Conservation (phyloP, 371 early-diverging fungal species). For the Lichtheimia ramosa region DNA sequence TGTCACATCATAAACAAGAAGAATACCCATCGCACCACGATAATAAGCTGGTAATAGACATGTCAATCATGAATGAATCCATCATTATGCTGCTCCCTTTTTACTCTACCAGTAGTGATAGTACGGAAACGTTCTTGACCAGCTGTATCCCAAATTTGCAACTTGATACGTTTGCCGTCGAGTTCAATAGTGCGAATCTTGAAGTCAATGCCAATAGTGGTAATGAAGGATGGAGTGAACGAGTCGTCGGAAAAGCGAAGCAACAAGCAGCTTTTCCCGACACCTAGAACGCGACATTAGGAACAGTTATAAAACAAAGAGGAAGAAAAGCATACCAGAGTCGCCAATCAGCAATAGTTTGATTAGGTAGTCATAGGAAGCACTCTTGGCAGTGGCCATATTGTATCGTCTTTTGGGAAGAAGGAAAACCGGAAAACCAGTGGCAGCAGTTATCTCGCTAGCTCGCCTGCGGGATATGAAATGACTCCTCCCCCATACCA, state of each 20-base stretch:
- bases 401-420: neutral
- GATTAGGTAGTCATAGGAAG: slow-evolving; percentile 97
- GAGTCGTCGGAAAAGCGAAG: slow-evolving; percentile 98
- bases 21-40: slow-evolving; percentile 99
- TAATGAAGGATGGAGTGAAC: slow-evolving; percentile 97
- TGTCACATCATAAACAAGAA: slow-evolving; percentile 99
- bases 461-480: no score
- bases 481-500: no score
- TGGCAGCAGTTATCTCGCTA: no score
- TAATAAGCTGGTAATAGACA: slow-evolving; percentile 75
- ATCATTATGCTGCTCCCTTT: no score
- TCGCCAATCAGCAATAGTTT: slow-evolving; percentile 99
- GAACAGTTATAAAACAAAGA: no score
- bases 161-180: slow-evolving; percentile 98
- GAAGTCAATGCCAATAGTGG: slow-evolving; percentile 99
- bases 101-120: slow-evolving; percentile 85
- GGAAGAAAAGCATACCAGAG: slow-evolving; percentile 77
- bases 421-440: no score
- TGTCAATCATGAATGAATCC: neutral
- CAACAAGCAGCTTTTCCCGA: slow-evolving; percentile 98
- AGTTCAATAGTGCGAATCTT: slow-evolving; percentile 99
- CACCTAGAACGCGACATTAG: slow-evolving; percentile 52
- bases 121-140: slow-evolving; percentile 99
- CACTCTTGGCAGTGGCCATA: slow-evolving; percentile 83
- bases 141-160: slow-evolving; percentile 99